Conservation (phyloP, 257 asterid species). For the Solanum raphanifolium region DNA sequence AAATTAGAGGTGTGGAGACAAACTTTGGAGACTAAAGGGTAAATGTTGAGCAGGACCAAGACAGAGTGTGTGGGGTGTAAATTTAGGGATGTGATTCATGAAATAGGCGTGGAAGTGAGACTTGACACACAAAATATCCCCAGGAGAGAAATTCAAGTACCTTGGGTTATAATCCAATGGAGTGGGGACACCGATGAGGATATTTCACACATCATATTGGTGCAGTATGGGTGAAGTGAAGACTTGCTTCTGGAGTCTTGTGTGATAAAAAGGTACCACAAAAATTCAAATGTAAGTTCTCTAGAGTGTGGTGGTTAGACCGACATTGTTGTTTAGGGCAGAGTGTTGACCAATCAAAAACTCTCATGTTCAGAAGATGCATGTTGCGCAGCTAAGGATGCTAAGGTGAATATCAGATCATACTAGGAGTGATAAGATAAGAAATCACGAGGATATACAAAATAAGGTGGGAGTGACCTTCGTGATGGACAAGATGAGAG, state of each 20-base stretch:
- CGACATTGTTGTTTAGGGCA: not conserved
- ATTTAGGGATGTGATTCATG: not conserved
- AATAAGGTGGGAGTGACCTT: not conserved
- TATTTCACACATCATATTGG: not conserved
- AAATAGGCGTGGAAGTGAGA: not conserved
- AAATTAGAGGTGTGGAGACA: not conserved
- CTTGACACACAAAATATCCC: not conserved
- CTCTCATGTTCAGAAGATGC: not conserved
- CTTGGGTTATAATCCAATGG: not conserved
- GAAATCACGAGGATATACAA: not conserved
- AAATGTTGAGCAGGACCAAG: not conserved
- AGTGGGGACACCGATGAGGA: not conserved
- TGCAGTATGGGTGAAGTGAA: not conserved
- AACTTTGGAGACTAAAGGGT: not conserved
- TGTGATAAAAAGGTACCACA: not conserved
- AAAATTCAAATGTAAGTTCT: not conserved
- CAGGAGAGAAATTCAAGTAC: not conserved
- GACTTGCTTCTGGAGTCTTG: not conserved
- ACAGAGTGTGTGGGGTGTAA: not conserved
- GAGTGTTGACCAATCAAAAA: too few species aligned
- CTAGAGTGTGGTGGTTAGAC: not conserved
- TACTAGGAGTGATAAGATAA: not conserved
- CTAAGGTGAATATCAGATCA: not conserved
- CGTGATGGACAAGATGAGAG: not conserved
- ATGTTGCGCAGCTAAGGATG: not conserved